Percentiles rank a stretch among this genome's conserved stretches.
phyloP scores from a whole-genome alignment of 116 monocot species.

The Cymodocea nodosa region DNA sequence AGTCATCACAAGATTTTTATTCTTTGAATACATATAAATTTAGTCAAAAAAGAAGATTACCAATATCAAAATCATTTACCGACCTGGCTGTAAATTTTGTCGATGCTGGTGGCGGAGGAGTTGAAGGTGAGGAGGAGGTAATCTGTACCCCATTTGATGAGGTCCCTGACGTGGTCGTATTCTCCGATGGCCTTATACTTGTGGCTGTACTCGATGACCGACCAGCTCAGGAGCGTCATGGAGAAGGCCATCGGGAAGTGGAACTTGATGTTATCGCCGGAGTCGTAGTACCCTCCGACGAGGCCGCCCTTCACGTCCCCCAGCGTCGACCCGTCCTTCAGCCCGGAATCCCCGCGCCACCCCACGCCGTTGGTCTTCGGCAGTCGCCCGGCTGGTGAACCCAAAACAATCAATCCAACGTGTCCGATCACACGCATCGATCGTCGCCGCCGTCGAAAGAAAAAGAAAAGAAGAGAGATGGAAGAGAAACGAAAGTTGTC shows the following conservation, averaged over 20 bases:
- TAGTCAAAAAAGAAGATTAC: too few species aligned
- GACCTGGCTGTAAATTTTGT: conserved; percentile 68
- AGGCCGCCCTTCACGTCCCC: conserved; percentile 58
- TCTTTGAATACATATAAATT: too few species aligned
- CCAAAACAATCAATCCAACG: neutral
- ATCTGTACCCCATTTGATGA: conserved; percentile 90
- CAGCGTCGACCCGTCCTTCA: conserved; percentile 30
- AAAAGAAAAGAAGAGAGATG: too few species aligned
- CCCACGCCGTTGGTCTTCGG: conserved; percentile 60
- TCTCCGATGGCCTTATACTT: conserved; percentile 62
- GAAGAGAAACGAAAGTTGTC: too few species aligned
- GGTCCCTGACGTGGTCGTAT: conserved; percentile 65
- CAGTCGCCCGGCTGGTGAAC: conserved; percentile 36
- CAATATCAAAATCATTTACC: too few species aligned
- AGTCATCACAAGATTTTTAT: too few species aligned
- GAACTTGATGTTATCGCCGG: conserved; percentile 87
- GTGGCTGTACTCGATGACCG: conserved; percentile 60
- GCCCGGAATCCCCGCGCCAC: conserved; percentile 67
- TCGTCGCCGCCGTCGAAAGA: too few species aligned
- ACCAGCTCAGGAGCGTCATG: conserved; percentile 72
- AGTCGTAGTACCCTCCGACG: conserved; percentile 87
- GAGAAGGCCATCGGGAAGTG: conserved; percentile 93
- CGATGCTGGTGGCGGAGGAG: conserved; percentile 42
- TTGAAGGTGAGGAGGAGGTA: conserved; percentile 84
- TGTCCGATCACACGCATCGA: too few species aligned